Evolutionary conservation across 345 rosid genomes (phyloP), one percentile per base, ranked within the genome.

Genomic region (Aurinia saxatilis): DNA sequence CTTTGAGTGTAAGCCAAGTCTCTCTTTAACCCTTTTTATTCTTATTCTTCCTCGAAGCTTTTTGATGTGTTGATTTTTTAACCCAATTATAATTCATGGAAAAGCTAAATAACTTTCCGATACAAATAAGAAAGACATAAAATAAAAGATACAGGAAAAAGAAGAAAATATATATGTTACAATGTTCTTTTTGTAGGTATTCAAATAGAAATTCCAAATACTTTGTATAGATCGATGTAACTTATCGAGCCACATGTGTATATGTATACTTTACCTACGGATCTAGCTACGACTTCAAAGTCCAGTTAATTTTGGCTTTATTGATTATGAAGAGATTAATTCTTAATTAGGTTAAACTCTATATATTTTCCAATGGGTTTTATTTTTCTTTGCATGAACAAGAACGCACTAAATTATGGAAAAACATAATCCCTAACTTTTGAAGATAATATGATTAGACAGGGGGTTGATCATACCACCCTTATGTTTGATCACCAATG

Each of bases 31-130:
- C 52, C 54, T 63, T 70, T 62, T 31, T n/a, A n/a, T n/a, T 38
- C 64, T 63, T 55, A 48, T 62, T 63, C 53, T 49, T 63, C 38
- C 15, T 62, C 21, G 63, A 62, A 70, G 64, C 74, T 70, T 62
- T 70, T 63, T 62, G 39, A 55, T 63, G 16, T 62, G 15, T 36
- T 69, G n/a, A n/a, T 55, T 54, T 56, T 29, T 29, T 27, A 27
- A 49, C 33, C 59, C 59, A 56, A 15, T 48, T 56, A 48, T 38
- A 70, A 39, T 39, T 23, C 21, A 37, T 39, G 37, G 31, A 63
- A 70, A 70, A 70, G 74, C 54, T 63, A 39, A 63, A 47, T 48
- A 63, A 35, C 69, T 70, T 70, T 70, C 46, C 36, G 15, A 68
- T 42, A 30, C 34, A 45, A 31, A 21, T 2, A 53, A 25, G 35